These are phyloP conservation scores for Macadamia tetraphylla DNA, from an alignment of 164 flowering plant species.

Conservation along the genomic window DNA sequence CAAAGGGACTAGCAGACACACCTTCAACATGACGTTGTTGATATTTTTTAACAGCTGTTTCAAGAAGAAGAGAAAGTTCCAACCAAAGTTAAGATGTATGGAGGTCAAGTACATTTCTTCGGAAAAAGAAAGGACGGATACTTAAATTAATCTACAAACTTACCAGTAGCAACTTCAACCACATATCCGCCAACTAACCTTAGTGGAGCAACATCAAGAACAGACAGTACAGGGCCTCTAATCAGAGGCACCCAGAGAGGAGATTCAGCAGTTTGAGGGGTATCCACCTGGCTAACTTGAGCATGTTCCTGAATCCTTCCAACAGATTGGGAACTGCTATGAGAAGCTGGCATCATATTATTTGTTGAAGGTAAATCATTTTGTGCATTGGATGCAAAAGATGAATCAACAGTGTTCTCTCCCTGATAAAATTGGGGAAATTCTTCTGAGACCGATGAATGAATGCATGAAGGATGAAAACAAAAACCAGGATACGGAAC, in stretches of 20 bases:
- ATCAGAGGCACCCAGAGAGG: conserved; percentile 54
- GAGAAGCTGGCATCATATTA: conserved; percentile 13
- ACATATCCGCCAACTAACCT: conserved; percentile 53
- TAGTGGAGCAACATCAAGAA: conserved; percentile 87
- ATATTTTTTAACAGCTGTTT: conserved; percentile 53
- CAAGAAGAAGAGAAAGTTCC: conserved; percentile 4
- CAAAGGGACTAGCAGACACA: conserved; percentile 26
- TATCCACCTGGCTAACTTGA: conserved; percentile 15
- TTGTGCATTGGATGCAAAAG: conserved; percentile 4
- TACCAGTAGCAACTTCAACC: conserved; percentile 68
- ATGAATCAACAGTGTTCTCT: conserved; percentile 15
- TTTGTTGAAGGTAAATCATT: conserved; percentile 14
- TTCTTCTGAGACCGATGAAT: conserved; percentile 45
- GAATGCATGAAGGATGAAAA: conserved; percentile 46
- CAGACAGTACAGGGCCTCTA: conserved; percentile 46
- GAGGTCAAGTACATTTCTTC: conserved; percentile 8
- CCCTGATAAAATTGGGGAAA: conserved; percentile 16
- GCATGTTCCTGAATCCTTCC: conserved; percentile 14
- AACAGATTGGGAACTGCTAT: conserved; percentile 16
- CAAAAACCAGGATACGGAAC: conserved; percentile 53
- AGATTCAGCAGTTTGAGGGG: conserved; percentile 15
- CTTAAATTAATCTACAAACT: conserved; percentile 9
- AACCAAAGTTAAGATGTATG: conserved; percentile 10
- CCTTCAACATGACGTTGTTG: conserved; percentile 38
- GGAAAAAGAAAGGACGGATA: not conserved